These are phyloP conservation scores for Phytopythium litorale DNA, from an alignment of 352 stramenopile species.

Conservation along the genomic window DNA sequence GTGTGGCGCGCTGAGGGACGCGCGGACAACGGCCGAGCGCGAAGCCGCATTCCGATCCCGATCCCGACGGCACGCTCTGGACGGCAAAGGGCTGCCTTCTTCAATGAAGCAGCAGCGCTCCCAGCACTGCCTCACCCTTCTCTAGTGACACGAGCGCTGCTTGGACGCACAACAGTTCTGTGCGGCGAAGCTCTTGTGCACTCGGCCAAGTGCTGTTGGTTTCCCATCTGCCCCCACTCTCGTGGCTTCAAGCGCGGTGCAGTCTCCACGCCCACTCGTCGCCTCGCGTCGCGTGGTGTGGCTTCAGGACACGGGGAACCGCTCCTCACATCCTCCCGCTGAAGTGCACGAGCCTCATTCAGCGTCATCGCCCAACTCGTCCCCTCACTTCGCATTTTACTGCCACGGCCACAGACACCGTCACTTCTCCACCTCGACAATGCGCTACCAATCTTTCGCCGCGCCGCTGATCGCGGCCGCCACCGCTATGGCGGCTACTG, in stretches of 20 bases:
- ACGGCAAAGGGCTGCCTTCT: not conserved
- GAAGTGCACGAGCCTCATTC: not conserved
- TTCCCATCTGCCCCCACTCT: not conserved
- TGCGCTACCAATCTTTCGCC: not conserved
- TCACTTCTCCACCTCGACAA: not conserved
- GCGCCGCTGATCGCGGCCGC: not conserved
- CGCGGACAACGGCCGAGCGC: no score
- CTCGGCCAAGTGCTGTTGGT: no score
- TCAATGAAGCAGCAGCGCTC: not conserved
- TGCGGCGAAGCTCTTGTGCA: not conserved
- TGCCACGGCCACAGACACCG: not conserved
- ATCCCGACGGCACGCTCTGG: not conserved
- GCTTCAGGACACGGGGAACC: no score
- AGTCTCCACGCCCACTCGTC: not conserved
- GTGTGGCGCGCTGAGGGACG: no score
- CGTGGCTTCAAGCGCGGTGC: not conserved
- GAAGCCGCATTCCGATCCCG: no score
- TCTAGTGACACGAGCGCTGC: not conserved
- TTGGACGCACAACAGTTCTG: not conserved
- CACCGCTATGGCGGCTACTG: not conserved
- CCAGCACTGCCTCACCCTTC: not conserved
- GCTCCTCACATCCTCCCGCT: not conserved
- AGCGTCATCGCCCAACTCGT: no score
- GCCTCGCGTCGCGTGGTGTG: not conserved
- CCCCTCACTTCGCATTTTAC: conserved; percentile 1